Evolutionary conservation across 495 filamentous ascomycete species (phyloP).

Genomic region (Penicillium atrosanguineum): DNA sequence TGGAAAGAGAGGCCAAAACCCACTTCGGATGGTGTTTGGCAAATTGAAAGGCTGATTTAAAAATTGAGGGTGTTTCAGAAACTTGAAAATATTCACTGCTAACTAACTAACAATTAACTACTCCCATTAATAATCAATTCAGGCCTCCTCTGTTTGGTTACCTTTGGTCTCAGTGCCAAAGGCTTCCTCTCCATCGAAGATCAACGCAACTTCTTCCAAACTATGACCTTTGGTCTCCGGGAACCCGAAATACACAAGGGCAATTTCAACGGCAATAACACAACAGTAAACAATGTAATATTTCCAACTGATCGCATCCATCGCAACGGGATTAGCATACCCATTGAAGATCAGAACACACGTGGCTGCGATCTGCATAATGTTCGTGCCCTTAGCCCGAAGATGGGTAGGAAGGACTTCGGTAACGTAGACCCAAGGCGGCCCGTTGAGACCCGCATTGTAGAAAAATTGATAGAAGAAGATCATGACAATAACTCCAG

Average conservation of each 20-base stretch:
- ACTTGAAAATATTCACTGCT: too few relatives aligned
- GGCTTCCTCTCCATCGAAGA: slow-evolving; percentile 21
- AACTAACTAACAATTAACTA: too few relatives aligned
- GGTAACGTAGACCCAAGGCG: slow-evolving; percentile 22
- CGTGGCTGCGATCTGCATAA: slow-evolving; percentile 10
- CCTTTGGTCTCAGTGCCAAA: slow-evolving; percentile 1
- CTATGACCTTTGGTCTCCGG: slow-evolving; percentile 30
- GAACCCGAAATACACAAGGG: slow-evolving; percentile 28
- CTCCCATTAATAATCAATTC: background rate
- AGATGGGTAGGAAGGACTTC: slow-evolving; percentile 26
- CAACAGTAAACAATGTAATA: slow-evolving; percentile 41
- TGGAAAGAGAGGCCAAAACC: too few relatives aligned
- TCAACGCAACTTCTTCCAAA: slow-evolving; percentile 30
- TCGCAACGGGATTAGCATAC: slow-evolving; percentile 33
- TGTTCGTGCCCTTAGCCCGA: slow-evolving; percentile 24
- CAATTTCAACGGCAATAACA: slow-evolving; percentile 25
- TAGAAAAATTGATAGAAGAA: slow-evolving; percentile 57
- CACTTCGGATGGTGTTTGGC: too few relatives aligned
- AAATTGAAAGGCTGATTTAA: too few relatives aligned
- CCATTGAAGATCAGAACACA: slow-evolving; percentile 16
- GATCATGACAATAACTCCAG: slow-evolving; percentile 55
- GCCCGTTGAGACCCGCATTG: slow-evolving; percentile 39
- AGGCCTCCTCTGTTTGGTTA: background rate
- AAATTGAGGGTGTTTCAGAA: too few relatives aligned
- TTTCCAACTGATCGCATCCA: slow-evolving; percentile 34